Percentiles rank a stretch among this genome's conserved stretches.
phyloP scores from a whole-genome alignment of 768 basidiomycete genomes.

The Boletus pseudo-olivaceus region DNA sequence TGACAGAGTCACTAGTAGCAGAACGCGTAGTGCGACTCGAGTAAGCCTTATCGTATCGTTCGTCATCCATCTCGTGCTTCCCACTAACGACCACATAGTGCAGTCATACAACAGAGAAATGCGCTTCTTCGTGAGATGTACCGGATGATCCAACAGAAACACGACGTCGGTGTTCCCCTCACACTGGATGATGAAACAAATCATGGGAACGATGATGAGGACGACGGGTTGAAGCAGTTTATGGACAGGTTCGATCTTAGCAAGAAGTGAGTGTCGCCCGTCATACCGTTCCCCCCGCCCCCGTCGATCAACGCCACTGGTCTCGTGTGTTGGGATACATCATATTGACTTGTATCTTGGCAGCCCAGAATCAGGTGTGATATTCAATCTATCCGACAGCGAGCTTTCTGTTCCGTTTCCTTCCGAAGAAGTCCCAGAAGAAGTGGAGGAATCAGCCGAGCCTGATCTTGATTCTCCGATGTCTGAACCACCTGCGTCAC shows the following conservation, averaged over 20 bases:
- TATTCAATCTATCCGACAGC: conserved; percentile 35
- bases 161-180: conserved; percentile 41
- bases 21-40: conserved; percentile 34
- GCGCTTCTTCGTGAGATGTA: conserved; percentile 70
- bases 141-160: conserved; percentile 55
- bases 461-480: conserved; percentile 31
- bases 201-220: conserved; percentile 27
- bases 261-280: conserved; percentile 41
- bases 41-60: conserved; percentile 17
- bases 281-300: not conserved
- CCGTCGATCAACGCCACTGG: not conserved
- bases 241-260: conserved; percentile 54
- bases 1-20: conserved; percentile 35
- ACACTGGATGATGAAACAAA: conserved; percentile 39
- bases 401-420: conserved; percentile 27
- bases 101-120: conserved; percentile 63
- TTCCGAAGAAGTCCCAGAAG: conserved; percentile 7
- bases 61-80: not conserved
- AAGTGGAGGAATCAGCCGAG: conserved; percentile 7
- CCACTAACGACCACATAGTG: conserved; percentile 36
- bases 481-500: conserved; percentile 33
- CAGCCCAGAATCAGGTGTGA: conserved; percentile 42
- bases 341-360: conserved; percentile 6
- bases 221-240: conserved; percentile 45
- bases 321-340: conserved; percentile 1